A percentile compares a stretch with the other conserved stretches of the same genome.
Conservation (phyloP, 306 rosid species). For the Pyrus bretschneideri region DNA sequence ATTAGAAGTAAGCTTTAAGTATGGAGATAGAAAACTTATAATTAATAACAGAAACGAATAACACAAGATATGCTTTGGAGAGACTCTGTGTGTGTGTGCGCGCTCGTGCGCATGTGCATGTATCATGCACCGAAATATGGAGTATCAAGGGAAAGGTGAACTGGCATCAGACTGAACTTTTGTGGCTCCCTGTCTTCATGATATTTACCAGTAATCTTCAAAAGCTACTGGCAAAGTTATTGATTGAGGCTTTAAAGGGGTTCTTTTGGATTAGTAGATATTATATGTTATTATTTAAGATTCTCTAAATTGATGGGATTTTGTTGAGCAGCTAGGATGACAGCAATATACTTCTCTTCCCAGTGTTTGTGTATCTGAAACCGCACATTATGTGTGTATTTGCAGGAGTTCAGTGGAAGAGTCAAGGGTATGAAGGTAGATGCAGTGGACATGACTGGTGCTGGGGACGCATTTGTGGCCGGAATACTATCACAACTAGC, state of each 20-base stretch:
- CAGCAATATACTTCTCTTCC: not conserved
- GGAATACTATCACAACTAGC: conserved; percentile 80
- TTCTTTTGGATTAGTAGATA: not conserved
- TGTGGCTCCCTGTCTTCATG: not conserved
- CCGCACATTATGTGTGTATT: conserved; percentile 1
- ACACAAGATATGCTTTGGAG: not conserved
- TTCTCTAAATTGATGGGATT: not conserved
- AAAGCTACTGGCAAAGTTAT: not conserved
- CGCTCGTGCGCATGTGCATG: not conserved
- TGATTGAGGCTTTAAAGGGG: not conserved
- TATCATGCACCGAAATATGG: not conserved
- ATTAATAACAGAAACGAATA: not conserved
- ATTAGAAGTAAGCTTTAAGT: not conserved
- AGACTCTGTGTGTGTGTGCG: not conserved
- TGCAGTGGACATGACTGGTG: conserved; percentile 91
- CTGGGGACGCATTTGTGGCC: conserved; percentile 99
- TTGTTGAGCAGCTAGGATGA: not conserved
- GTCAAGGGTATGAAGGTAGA: conserved; percentile 77
- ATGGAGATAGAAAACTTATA: too few species aligned
- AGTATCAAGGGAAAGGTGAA: not conserved
- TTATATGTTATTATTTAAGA: not conserved
- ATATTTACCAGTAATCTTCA: not conserved
- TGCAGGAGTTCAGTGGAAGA: conserved; percentile 83
- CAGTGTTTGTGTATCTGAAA: conserved; percentile 8
- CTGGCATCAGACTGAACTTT: not conserved